Evolutionary conservation across 2,329 filamentous ascomycete species (phyloP).

Genomic region (Paecilomyces variotii): DNA sequence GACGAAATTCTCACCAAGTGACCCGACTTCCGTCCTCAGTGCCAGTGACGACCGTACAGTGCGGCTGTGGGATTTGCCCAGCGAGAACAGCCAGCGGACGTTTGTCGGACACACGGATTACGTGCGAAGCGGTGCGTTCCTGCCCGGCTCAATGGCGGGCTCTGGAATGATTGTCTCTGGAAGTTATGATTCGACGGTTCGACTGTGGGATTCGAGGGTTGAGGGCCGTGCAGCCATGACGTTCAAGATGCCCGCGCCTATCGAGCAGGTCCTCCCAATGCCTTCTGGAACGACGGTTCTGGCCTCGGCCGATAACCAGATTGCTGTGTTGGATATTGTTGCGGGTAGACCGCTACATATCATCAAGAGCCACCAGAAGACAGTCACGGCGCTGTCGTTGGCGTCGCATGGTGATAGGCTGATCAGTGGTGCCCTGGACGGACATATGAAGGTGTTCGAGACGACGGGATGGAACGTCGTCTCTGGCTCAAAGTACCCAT

Average conservation of each 20-base stretch:
- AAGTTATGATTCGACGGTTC: constrained; percentile 89
- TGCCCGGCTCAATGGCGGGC: constrained; percentile 58
- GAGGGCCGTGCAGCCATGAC: constrained; percentile 68
- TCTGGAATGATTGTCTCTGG: constrained; percentile 74
- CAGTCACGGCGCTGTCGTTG: constrained; percentile 77
- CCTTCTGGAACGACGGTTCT: constrained; percentile 79
- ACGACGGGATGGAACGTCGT: constrained; percentile 93
- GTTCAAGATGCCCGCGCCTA: constrained; percentile 84
- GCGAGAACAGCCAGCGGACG: constrained; percentile 63
- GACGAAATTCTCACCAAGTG: constrained; percentile 83
- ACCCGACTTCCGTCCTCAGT: constrained; percentile 78
- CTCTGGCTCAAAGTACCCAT: constrained; percentile 86
- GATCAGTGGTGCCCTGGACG: constrained; percentile 82
- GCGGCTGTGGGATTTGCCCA: constrained; percentile 85
- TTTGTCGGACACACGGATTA: constrained; percentile 90
- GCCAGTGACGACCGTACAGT: constrained; percentile 90
- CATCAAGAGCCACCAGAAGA: constrained; percentile 94
- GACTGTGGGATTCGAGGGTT: constrained; percentile 83
- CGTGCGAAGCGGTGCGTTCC: constrained; percentile 77
- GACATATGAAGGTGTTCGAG: constrained; percentile 95
- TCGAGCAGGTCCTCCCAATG: constrained; percentile 83
- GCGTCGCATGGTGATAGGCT: constrained; percentile 74
- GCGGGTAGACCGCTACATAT: constrained; percentile 80
- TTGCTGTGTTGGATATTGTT: constrained; percentile 87
- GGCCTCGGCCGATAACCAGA: constrained; percentile 74